Conservation (phyloP, 2,329 filamentous ascomycete species). For the Diaporthe longicolla region DNA sequence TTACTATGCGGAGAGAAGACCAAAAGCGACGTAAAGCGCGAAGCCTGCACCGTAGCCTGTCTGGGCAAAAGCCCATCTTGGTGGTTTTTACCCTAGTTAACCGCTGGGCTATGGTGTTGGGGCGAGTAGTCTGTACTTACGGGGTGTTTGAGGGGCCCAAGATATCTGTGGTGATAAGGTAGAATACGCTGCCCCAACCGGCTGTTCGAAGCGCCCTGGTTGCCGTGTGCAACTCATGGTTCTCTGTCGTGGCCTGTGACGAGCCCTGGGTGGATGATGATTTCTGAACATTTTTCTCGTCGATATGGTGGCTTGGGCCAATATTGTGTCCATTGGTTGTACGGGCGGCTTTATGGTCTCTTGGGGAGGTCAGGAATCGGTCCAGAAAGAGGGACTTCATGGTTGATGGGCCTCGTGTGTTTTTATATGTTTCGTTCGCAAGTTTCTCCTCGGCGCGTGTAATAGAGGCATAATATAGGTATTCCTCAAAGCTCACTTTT, state of each 20-base stretch:
- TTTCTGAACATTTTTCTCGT: background rate
- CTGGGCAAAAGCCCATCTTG: constrained; percentile 39
- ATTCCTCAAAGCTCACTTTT: constrained; percentile 23
- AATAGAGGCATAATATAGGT: constrained; percentile 26
- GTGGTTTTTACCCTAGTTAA: background rate
- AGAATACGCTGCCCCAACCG: constrained; percentile 61
- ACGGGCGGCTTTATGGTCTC: background rate
- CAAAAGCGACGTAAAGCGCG: constrained; percentile 35
- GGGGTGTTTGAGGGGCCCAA: constrained; percentile 59
- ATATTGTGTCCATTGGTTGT: background rate
- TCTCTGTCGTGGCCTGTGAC: constrained; percentile 45
- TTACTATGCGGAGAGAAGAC: constrained; percentile 36
- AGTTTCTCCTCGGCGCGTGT: constrained; percentile 29
- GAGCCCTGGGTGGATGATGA: background rate
- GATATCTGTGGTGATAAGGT: constrained; percentile 64
- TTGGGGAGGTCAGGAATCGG: background rate
- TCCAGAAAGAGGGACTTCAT: background rate
- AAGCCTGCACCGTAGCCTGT: constrained; percentile 40
- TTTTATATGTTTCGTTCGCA: constrained; percentile 9
- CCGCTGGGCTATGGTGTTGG: too few species aligned
- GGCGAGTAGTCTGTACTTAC: background rate
- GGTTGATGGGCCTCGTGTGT: background rate
- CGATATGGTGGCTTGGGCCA: background rate
- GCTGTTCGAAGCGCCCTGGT: constrained; percentile 62
- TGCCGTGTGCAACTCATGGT: constrained; percentile 63